These are phyloP conservation scores for Hymenoscyphus salicellus DNA, from an alignment of 2,329 filamentous ascomycete species.

Conservation along the genomic window DNA sequence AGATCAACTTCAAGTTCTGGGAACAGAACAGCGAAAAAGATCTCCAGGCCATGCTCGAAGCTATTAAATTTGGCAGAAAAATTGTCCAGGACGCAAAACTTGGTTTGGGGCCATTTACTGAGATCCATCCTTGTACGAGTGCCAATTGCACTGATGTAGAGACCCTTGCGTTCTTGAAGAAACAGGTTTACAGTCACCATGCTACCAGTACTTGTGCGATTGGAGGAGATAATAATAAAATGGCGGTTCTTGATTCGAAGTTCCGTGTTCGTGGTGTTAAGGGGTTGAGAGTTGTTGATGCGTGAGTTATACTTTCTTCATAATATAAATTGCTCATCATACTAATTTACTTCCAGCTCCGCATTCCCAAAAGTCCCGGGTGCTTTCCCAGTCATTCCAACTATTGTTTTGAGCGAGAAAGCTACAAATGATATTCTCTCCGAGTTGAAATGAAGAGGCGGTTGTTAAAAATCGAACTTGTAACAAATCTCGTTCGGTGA, in stretches of 20 bases:
- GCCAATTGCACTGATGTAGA: constrained; percentile 42
- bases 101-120: constrained; percentile 36
- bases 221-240: constrained; percentile 36
- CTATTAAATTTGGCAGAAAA: constrained; percentile 31
- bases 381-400: constrained; percentile 49
- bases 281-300: constrained; percentile 60
- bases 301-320: constrained; percentile 32
- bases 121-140: constrained; percentile 41
- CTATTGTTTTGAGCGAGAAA: constrained; percentile 59
- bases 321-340: not conserved
- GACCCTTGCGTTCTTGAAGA: constrained; percentile 41
- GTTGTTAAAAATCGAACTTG: too few species aligned
- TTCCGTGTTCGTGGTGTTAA: constrained; percentile 56
- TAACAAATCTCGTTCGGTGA: not conserved
- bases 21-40: constrained; percentile 38
- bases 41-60: constrained; percentile 43
- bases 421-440: constrained; percentile 36
- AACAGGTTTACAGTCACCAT: constrained; percentile 56
- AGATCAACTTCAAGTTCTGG: constrained; percentile 62
- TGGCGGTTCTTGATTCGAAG: constrained; percentile 53
- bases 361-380: constrained; percentile 53
- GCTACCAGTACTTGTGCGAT: constrained; percentile 55
- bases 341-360: constrained; percentile 17
- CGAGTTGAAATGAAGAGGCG: not conserved
- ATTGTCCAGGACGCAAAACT: constrained; percentile 38